phyloP scores from a whole-genome alignment of 768 basidiomycete genomes.

The Boletus coccyginus region DNA sequence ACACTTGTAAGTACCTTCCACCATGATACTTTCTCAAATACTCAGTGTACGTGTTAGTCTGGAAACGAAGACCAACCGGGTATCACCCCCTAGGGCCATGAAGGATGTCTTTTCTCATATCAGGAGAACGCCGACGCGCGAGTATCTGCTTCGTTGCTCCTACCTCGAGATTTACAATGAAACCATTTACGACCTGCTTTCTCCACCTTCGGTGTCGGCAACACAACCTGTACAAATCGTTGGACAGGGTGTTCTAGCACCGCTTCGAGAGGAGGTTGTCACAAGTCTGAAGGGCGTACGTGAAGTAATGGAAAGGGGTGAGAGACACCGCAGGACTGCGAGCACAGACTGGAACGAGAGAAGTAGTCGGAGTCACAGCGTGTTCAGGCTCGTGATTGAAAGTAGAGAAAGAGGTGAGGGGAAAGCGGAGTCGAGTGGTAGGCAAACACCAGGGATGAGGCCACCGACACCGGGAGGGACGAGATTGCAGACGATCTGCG shows the following conservation, averaged over 20 bases:
- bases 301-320: slow-evolving; percentile 82
- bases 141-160: slow-evolving; percentile 93
- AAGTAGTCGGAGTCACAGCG: slow-evolving; percentile 91
- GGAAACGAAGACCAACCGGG: slow-evolving; percentile 84
- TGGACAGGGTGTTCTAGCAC: slow-evolving; percentile 66
- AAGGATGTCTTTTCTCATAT: slow-evolving; percentile 89
- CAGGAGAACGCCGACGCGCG: slow-evolving; percentile 69
- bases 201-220: slow-evolving; percentile 55
- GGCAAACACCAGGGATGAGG: slow-evolving; percentile 52
- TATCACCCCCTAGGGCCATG: slow-evolving; percentile 91
- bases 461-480: slow-evolving; percentile 59
- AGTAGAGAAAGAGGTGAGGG: slow-evolving; percentile 70
- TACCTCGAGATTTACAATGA: slow-evolving; percentile 99
- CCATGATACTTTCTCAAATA: slow-evolving; percentile 34
- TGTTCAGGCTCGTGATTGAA: slow-evolving; percentile 91
- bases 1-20: slow-evolving; percentile 43
- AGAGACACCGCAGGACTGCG: slow-evolving; percentile 84
- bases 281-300: slow-evolving; percentile 83
- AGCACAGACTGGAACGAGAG: slow-evolving; percentile 99
- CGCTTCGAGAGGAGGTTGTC: slow-evolving; percentile 91
- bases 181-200: slow-evolving; percentile 80
- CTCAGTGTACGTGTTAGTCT: slow-evolving; percentile 36
- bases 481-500: slow-evolving; percentile 71
- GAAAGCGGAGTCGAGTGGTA: slow-evolving; percentile 34
- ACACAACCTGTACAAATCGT: slow-evolving; percentile 70